Percentiles rank a stretch among this genome's conserved stretches.
Conservation (phyloP, 116 monocot genomes). For the Trichopus zeylanicus region DNA sequence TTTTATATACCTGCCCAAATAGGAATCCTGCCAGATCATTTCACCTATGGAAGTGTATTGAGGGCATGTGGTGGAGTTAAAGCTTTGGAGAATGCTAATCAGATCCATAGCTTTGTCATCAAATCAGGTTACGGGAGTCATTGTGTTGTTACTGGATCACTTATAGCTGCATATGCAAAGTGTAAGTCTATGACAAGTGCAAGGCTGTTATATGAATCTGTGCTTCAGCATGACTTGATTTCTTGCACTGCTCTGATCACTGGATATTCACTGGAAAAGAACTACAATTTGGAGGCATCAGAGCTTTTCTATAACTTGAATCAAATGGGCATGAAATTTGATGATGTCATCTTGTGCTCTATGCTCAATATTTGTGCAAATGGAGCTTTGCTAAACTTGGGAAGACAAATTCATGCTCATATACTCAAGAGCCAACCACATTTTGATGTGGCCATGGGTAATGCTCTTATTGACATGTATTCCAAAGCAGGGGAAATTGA, state of each 20-base stretch:
- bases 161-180: constrained; percentile 82
- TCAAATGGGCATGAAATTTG: constrained; percentile 27
- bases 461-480: constrained; percentile 87
- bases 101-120: constrained; percentile 43
- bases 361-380: constrained; percentile 55
- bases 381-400: constrained; percentile 28
- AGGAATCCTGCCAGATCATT: constrained; percentile 61
- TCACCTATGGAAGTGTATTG: constrained; percentile 53
- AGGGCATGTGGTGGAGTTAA: constrained; percentile 36
- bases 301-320: constrained; percentile 37
- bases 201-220: constrained; percentile 38
- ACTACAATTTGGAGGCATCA: constrained; percentile 27
- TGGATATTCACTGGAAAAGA: constrained; percentile 41
- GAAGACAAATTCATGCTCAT: constrained; percentile 66
- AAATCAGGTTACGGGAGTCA: constrained; percentile 38
- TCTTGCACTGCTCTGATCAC: constrained; percentile 64
- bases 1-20: constrained; percentile 1
- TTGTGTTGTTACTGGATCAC: constrained; percentile 37
- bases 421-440: constrained; percentile 28
- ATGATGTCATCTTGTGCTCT: constrained; percentile 54
- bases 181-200: constrained; percentile 45
- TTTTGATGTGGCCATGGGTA: constrained; percentile 55
- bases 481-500: constrained; percentile 71
- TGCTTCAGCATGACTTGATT: constrained; percentile 43
- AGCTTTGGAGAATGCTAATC: constrained; percentile 18